These are phyloP conservation scores for Golubevia sp. DNA, from an alignment of 1,284 basidiomycete genomes.

Conservation along the genomic window DNA sequence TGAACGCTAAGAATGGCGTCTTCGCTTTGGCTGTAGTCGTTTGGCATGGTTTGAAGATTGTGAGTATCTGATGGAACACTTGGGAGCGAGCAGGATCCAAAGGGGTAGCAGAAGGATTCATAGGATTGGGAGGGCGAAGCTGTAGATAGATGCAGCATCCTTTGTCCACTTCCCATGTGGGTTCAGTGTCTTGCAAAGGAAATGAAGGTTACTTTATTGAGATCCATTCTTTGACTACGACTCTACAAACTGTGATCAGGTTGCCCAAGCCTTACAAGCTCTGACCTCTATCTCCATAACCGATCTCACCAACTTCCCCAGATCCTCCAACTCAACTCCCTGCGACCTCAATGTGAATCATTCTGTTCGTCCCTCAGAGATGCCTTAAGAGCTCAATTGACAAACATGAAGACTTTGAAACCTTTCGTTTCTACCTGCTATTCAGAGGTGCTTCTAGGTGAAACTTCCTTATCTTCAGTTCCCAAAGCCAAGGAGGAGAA, in stretches of 20 bases:
- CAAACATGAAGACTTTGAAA: conserved; percentile 85
- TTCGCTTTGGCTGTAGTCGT: conserved; percentile 92
- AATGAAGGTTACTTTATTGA: too few species aligned
- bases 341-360: conserved; percentile 91
- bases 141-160: background rate
- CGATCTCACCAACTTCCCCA: conserved; percentile 52
- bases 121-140: background rate
- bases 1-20: conserved; percentile 74
- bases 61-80: conserved; percentile 7
- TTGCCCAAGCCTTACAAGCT: background rate
- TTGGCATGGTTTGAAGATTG: conserved; percentile 92
- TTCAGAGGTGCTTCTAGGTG: conserved; percentile 80
- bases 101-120: too few species aligned
- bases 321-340: conserved; percentile 92
- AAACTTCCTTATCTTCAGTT: background rate
- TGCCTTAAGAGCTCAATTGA: conserved; percentile 78
- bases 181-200: too few species aligned
- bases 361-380: conserved; percentile 90
- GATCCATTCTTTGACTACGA: too few species aligned
- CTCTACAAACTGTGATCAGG: too few species aligned
- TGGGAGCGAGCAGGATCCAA: too few species aligned
- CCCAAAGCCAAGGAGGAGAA: too few species aligned
- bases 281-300: background rate
- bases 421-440: conserved; percentile 89
- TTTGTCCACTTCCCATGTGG: too few species aligned